A percentile compares a stretch with the other conserved stretches of the same genome.
These are phyloP conservation scores for Piper betle DNA, from an alignment of 164 flowering plant species.

Conservation along the genomic window DNA sequence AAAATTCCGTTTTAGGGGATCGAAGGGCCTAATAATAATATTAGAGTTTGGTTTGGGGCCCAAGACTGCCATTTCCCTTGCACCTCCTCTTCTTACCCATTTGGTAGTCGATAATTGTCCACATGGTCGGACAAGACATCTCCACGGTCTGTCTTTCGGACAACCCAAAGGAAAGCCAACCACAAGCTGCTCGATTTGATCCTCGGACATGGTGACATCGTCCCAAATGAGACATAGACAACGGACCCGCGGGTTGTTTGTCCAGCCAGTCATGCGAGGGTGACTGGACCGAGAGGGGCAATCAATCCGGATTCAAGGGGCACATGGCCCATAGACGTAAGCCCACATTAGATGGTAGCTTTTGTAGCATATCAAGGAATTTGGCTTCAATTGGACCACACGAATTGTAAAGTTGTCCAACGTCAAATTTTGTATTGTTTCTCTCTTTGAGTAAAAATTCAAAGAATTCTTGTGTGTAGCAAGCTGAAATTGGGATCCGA, in stretches of 20 bases:
- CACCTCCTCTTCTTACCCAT: slow-evolving; percentile 37
- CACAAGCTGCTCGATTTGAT: slow-evolving; percentile 39
- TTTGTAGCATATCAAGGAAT: slow-evolving; percentile 21
- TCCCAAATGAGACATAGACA: slow-evolving; percentile 51
- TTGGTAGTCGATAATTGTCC: slow-evolving; percentile 19
- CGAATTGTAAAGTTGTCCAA: slow-evolving; percentile 40
- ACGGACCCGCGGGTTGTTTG: slow-evolving; percentile 30
- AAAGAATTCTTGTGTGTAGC: slow-evolving; percentile 25
- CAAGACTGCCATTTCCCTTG: slow-evolving; percentile 19
- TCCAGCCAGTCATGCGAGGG: slow-evolving; percentile 44
- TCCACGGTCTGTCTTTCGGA: slow-evolving; percentile 46
- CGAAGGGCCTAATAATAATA: too few species aligned
- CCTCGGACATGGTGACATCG: slow-evolving; percentile 27
- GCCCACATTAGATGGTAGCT: slow-evolving; percentile 2
- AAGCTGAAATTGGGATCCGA: slow-evolving; percentile 26
- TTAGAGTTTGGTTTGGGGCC: too few species aligned
- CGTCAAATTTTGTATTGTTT: slow-evolving; percentile 1
- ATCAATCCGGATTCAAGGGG: slow-evolving; percentile 23
- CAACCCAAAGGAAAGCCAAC: slow-evolving; percentile 53
- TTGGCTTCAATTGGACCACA: slow-evolving; percentile 28
- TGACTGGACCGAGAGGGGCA: slow-evolving; percentile 15
- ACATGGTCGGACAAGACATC: slow-evolving; percentile 3
- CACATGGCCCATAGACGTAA: slow-evolving; percentile 35
- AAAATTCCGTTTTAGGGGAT: too few species aligned
- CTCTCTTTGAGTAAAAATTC: slow-evolving; percentile 11